Evolutionary conservation across 2,329 filamentous ascomycete species (phyloP).

Genomic region (Chaetomiaceae sp.): DNA sequence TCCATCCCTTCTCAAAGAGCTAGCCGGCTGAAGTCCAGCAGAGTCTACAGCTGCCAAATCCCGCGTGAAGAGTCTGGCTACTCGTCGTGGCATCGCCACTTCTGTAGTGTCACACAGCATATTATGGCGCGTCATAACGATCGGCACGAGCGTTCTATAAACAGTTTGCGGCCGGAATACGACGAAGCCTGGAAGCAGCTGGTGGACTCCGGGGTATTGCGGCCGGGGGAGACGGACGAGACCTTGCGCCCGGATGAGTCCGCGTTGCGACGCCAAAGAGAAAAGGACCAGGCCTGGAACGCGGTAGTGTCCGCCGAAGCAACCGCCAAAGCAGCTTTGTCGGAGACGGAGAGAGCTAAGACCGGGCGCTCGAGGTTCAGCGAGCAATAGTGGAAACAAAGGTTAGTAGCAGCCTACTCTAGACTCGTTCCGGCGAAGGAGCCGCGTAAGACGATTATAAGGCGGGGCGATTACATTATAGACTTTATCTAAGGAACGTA

Average conservation of each 20-base stretch:
- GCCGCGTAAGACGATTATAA: conserved; percentile 14
- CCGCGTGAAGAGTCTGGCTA: no score
- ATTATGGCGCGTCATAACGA: no score
- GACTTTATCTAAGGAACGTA: conserved; percentile 13
- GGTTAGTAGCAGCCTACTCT: conserved; percentile 15
- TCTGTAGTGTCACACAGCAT: no score
- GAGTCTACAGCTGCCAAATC: no score
- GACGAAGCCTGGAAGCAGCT: conserved; percentile 30
- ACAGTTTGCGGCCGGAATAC: conserved; percentile 20
- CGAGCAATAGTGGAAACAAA: conserved; percentile 7
- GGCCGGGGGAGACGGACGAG: conserved; percentile 26
- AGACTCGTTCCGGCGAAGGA: conserved; percentile 18
- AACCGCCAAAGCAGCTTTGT: conserved; percentile 6
- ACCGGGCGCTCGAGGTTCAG: conserved; percentile 11
- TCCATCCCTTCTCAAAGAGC: no score
- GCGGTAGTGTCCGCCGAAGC: conserved; percentile 19
- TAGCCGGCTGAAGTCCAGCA: no score
- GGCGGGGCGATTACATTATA: conserved; percentile 19
- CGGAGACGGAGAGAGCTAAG: conserved; percentile 4
- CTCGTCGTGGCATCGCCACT: no score
- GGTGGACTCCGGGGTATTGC: conserved; percentile 28
- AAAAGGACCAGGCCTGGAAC: conserved; percentile 17
- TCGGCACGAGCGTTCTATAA: no score
- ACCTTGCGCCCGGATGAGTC: conserved; percentile 14
- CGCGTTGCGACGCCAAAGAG: conserved; percentile 11